Evolutionary conservation across 2,329 filamentous ascomycete genomes (phyloP), one percentile per base, ranked within the genome.

Genomic region (Xylariaceae sp.): DNA sequence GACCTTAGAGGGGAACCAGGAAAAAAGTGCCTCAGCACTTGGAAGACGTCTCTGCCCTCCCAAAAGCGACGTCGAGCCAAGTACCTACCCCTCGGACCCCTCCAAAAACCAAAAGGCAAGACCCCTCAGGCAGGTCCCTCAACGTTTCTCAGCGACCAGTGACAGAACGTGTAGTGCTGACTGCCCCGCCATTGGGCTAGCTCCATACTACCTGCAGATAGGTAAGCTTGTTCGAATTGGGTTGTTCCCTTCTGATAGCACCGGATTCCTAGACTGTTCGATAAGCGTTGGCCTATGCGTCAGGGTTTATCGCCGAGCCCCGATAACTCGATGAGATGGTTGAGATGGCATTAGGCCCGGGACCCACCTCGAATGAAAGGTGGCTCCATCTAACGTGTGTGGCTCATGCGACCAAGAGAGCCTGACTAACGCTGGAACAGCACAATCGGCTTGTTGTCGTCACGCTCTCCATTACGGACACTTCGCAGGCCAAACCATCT

Each of bases 21-120:
- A 23, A 47, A 57, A 47, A 54, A 57, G 55, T 57, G 50, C 55
- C 55, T 54, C 55, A 57, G 11, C n/a, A 42, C 7, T 42, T 42
- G 40, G 40, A 29, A 42, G n/a, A 16, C 11, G 11, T 37, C 18
- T 6, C 16, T 9, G 24, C 24, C 24, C 24, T 27, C 24, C 24
- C 24, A 6, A 5, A 27, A 27, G 24, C 9, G 6, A 27, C n/a
- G n/a, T n/a, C n/a, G n/a, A n/a, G n/a, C 47, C 43, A 40, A 29
- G 11, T 27, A 48, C 5, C 16, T 21, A 30, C 16, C 16, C 16
- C 16, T 48, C n/a, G 33, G 20, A 4, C 5, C 16, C 11, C 3
- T 37, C 18, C n/a, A n/a, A 9, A 33, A 9, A 15, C 11, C 30
- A 4, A 15, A 3, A 33, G 30, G 30, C 3, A 15, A 3, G 8